Evolutionary conservation across 805 yeast species (phyloP).

Genomic region (Lipomyces chichibuensis): DNA sequence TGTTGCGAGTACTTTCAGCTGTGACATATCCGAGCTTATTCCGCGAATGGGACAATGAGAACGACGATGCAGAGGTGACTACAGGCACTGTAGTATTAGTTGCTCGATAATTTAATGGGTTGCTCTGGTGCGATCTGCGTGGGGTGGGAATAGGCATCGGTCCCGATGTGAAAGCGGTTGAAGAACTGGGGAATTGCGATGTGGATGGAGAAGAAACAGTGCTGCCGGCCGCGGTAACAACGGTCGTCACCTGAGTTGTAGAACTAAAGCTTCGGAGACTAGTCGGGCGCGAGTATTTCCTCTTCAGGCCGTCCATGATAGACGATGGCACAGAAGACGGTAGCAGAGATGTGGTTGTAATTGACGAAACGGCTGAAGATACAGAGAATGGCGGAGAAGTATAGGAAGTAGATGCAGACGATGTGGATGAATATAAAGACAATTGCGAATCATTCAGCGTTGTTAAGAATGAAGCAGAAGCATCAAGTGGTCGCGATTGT

Average conservation of each 20-base stretch:
- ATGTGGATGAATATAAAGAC: conserved; percentile 13
- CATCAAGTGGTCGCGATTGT: not conserved
- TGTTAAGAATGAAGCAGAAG: not conserved
- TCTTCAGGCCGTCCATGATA: not conserved
- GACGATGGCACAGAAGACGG: not conserved
- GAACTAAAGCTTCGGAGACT: conserved; percentile 30
- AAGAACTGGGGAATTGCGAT: conserved; percentile 9
- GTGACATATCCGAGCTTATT: conserved; percentile 8
- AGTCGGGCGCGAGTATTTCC: conserved; percentile 26
- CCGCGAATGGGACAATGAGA: conserved; percentile 16
- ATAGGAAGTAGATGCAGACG: conserved; percentile 6
- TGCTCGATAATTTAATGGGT: conserved; percentile 13
- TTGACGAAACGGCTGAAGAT: not conserved
- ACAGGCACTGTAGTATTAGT: conserved; percentile 13
- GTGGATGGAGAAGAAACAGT: conserved; percentile 21
- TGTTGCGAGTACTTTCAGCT: not conserved
- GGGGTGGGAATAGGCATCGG: conserved; percentile 24
- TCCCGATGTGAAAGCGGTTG: conserved; percentile 1
- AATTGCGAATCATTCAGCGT: conserved; percentile 8
- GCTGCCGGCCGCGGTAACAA: conserved; percentile 30
- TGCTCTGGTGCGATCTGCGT: not conserved
- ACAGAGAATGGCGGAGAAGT: no score
- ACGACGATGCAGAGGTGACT: conserved; percentile 5
- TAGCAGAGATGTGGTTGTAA: not conserved
- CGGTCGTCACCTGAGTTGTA: conserved; percentile 28